A percentile compares a stretch with the other conserved stretches of the same genome.
Evolutionary conservation across 2,329 filamentous ascomycete genomes (phyloP).

Genomic region (Huntiella omanensis): DNA sequence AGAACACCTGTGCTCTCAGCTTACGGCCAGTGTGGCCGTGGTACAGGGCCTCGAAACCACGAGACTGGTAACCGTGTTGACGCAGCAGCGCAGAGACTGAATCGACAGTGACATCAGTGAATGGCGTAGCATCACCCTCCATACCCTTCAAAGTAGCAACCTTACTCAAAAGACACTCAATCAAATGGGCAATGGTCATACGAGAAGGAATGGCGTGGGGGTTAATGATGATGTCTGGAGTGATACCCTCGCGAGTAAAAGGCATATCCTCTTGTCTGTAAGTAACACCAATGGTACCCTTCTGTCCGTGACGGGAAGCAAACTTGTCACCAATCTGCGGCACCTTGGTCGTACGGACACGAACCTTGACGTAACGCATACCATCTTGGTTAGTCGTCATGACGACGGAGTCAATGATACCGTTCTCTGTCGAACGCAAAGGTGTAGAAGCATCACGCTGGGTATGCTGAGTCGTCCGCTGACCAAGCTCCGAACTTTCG

Average conservation of each 20-base stretch:
- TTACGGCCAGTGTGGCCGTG: slow-evolving; percentile 94
- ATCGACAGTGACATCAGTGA: slow-evolving; percentile 93
- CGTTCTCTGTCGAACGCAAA: slow-evolving; percentile 84
- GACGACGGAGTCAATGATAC: slow-evolving; percentile 85
- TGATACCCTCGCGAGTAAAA: slow-evolving; percentile 78
- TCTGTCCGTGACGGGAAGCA: slow-evolving; percentile 95
- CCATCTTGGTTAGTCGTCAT: slow-evolving; percentile 91
- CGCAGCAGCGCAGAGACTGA: slow-evolving; percentile 73
- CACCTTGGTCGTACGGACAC: slow-evolving; percentile 91
- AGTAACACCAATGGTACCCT: slow-evolving; percentile 97
- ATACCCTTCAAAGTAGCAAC: slow-evolving; percentile 83
- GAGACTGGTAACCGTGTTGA: slow-evolving; percentile 84
- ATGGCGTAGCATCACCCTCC: slow-evolving; percentile 93
- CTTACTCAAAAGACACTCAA: slow-evolving; percentile 94
- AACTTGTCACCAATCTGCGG: slow-evolving; percentile 99
- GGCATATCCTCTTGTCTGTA: slow-evolving; percentile 98
- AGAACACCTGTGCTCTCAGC: slow-evolving; percentile 83
- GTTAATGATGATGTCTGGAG: slow-evolving; percentile 95
- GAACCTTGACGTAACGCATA: slow-evolving; percentile 89
- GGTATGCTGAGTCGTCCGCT: slow-evolving; percentile 73
- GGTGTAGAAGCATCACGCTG: slow-evolving; percentile 94
- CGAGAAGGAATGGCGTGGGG: slow-evolving; percentile 97
- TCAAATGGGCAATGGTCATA: slow-evolving; percentile 99
- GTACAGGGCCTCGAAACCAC: slow-evolving; percentile 97
- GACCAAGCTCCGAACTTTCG: slow-evolving; percentile 83